Evolutionary conservation across 2,329 filamentous ascomycete species (phyloP).

Genomic region (Ceratocystis albifundus): DNA sequence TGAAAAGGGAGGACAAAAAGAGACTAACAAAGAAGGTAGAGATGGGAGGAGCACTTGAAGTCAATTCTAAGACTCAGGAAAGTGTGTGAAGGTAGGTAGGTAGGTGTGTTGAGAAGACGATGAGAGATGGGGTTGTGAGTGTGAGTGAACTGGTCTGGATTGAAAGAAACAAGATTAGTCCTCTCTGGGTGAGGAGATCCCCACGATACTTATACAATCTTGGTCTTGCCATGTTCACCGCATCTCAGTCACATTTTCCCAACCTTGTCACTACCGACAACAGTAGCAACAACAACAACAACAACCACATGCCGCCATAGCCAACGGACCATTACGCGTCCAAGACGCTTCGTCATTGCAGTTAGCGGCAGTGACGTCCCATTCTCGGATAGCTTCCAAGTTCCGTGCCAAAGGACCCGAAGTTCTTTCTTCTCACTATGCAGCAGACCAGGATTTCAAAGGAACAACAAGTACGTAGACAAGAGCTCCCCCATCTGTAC

Average conservation of each 20-base stretch:
- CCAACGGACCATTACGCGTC: constrained; percentile 12
- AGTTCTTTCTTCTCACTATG: not conserved
- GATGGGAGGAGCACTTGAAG: not conserved
- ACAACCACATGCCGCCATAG: not conserved
- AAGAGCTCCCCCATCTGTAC: not conserved
- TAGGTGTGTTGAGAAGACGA: not conserved
- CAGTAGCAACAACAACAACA: not conserved
- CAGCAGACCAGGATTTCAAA: not conserved
- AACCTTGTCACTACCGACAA: not conserved
- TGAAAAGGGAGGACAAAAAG: not conserved
- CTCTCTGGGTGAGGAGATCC: not conserved
- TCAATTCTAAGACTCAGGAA: not conserved
- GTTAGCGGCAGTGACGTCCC: not conserved
- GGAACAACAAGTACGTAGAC: not conserved
- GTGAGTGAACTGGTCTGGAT: not conserved
- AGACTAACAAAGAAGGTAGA: not conserved
- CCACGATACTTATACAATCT: constrained; percentile 20
- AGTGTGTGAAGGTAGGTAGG: too few relatives aligned
- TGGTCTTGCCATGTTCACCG: not conserved
- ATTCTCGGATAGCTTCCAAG: not conserved
- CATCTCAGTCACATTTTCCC: not conserved
- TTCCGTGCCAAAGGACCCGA: not conserved
- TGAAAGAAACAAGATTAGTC: not conserved
- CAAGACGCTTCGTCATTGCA: constrained; percentile 9
- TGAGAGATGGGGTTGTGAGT: not conserved